Evolutionary conservation across 176 grass and related monocot species (phyloP), one percentile per base, ranked within the genome.

Genomic region (Calamus simplicifolius): DNA sequence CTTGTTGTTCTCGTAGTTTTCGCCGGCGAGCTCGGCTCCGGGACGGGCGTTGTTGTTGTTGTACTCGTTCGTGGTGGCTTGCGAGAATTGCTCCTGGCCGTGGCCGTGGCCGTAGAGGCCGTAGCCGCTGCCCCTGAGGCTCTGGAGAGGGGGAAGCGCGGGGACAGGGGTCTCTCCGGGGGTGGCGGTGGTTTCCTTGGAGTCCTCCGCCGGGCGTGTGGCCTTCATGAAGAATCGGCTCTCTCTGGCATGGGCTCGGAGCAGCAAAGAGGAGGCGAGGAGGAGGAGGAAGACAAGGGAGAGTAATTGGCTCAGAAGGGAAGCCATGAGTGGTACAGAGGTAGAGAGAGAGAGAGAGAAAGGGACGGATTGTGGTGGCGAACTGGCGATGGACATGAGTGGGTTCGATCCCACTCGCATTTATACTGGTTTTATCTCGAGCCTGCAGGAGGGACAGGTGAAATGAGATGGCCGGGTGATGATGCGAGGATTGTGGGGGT

Each of bases 401-500:
- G 7, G 31, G 31, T 38, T 8, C 10, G 31, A 8, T 10, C 7
- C 7, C 31, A 10, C 31, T 8, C 31, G 7, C 10, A 38, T 38
- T 10, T 38, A 38, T 38, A 31, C 6, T 23, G 21, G 21, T 23
- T 23, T 23, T 23, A 23, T 23, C 21, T 23, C 21, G 21, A 23
- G 21, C 21, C 1, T 23, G 21, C 21, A 23, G 21, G 1, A 23
- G 0, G 21, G 21, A 23, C 21, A 23, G 21, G 30, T 49, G 2
- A 4, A 48, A 13, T 19, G 26, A 53, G 38, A 61, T 27, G 57
- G 54, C 61, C 76, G 69, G 61, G 54, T 50, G 71, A 79, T 58
- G 53, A 62, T 74, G 78, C 78, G 71, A 31, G 63, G 78, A 81
- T 81, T 69, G 78, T 57, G 78, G 71, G 38, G 27, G 66, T 52